These are phyloP conservation scores for Gamarada debralockiae DNA, from an alignment of 495 filamentous ascomycete species.

Conservation along the genomic window DNA sequence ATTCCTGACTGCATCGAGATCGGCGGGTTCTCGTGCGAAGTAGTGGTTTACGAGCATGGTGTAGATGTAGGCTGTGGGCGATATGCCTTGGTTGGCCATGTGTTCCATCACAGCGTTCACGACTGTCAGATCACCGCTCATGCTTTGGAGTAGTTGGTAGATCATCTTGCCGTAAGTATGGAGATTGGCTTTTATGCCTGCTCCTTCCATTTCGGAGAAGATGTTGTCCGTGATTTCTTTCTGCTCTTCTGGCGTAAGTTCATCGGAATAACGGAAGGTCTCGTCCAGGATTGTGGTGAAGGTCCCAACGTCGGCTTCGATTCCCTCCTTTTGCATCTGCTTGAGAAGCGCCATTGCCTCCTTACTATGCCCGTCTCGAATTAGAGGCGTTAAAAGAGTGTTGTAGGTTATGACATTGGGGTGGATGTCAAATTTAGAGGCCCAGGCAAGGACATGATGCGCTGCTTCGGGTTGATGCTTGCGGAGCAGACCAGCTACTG, in stretches of 20 bases:
- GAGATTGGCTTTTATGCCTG: constrained; percentile 50
- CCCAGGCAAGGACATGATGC: constrained; percentile 54
- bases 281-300: constrained; percentile 51
- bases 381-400: constrained; percentile 52
- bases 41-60: constrained; percentile 67
- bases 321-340: constrained; percentile 40
- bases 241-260: constrained; percentile 31
- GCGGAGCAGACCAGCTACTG: constrained; percentile 44
- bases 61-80: constrained; percentile 58
- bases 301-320: constrained; percentile 47
- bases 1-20: constrained; percentile 50
- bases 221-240: constrained; percentile 33
- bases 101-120: constrained; percentile 57
- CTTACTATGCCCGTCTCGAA: constrained; percentile 38
- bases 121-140: constrained; percentile 37
- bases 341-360: constrained; percentile 23
- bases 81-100: constrained; percentile 47
- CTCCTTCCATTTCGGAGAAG: constrained; percentile 47
- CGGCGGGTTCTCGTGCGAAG: constrained; percentile 52
- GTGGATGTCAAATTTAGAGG: constrained; percentile 47
- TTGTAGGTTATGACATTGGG: constrained; percentile 68
- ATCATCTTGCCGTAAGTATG: constrained; percentile 61
- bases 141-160: constrained; percentile 49
- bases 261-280: constrained; percentile 4
- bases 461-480: constrained; percentile 37